Evolutionary conservation across 345 rosid species (phyloP), one percentile per base, ranked within the genome.

Genomic region (Syzygium oleosum): DNA sequence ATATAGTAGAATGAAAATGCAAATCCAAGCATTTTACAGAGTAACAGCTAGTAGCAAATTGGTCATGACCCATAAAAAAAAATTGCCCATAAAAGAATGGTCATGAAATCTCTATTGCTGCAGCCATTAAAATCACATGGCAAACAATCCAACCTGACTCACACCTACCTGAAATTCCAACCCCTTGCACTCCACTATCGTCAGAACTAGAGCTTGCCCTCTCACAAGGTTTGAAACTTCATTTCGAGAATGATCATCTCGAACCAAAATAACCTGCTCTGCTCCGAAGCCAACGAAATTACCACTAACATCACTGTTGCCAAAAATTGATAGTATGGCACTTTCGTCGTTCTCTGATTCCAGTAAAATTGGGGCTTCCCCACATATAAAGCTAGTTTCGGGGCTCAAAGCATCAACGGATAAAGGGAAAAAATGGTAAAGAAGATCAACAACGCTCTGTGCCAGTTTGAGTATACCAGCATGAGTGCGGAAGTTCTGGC

Each of bases 401-500:
- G 86, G 91, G 51, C 77, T 55, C 68, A 94, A 87, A 14, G 88
- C 80, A 92, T 92, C 94, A 77, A 93, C 77, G 83, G 53, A 90
- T 14, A 22, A 63, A 16, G 89, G 93, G 88, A 94, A 94, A 87
- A 88, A 94, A 85, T 29, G 88, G 77, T 88, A 90, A 65, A 94
- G 91, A 52, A 94, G 91, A 34, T 93, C 94, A 14, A 91, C 88
- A n/a, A 93, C 88, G 86, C 94, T 94, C 78, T 93, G 95, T 7
- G 95, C 93, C 87, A 94, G 55, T 68, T 91, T 90, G 21, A 94
- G 88, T 25, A 93, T 90, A 79, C 93, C 93, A 80, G 83, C 91
- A 90, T 93, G 95, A 38, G 94, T 92, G 21, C 94, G 94, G 52
- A 93, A 93, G 86, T 94, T 93, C 85, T 92, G 94, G 88, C 88